Conservation (phyloP, 2,329 filamentous ascomycete genomes). For the Penicillium rolfsii region DNA sequence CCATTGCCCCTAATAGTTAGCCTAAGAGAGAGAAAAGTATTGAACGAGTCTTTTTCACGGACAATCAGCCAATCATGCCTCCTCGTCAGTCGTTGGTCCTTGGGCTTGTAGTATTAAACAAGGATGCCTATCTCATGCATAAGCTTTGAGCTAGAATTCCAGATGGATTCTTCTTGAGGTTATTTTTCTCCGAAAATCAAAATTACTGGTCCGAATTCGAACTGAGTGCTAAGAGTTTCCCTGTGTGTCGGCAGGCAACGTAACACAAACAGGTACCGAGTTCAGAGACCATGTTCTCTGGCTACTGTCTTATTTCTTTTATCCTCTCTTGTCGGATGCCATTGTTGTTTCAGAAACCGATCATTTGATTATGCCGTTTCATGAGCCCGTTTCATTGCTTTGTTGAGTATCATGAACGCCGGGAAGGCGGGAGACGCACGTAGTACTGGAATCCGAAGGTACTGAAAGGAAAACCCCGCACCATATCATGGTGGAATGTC, state of each 20-base stretch:
- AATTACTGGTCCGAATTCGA: slow-evolving; percentile 18
- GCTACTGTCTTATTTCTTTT: background rate
- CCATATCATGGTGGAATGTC: background rate
- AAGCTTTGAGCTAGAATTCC: slow-evolving; percentile 6
- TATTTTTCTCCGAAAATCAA: slow-evolving; percentile 19
- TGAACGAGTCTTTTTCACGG: background rate
- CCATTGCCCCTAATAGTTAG: slow-evolving; percentile 13
- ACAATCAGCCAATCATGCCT: background rate
- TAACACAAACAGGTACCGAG: slow-evolving; percentile 30
- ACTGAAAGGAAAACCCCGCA: background rate
- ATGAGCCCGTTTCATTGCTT: background rate
- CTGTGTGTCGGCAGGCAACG: slow-evolving; percentile 16
- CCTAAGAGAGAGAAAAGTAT: background rate
- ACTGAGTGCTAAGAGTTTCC: slow-evolving; percentile 14
- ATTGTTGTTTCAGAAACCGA: background rate
- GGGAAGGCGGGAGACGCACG: background rate
- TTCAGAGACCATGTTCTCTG: background rate
- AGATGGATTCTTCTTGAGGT: background rate
- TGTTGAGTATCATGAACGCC: background rate
- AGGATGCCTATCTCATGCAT: slow-evolving; percentile 14
- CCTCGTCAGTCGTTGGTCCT: background rate
- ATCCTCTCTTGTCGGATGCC: background rate
- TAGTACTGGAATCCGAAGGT: background rate
- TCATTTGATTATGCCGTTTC: background rate
- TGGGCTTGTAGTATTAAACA: background rate